Evolutionary conservation across 2,329 filamentous ascomycete genomes (phyloP).

Genomic region (Talaromyces sp.): DNA sequence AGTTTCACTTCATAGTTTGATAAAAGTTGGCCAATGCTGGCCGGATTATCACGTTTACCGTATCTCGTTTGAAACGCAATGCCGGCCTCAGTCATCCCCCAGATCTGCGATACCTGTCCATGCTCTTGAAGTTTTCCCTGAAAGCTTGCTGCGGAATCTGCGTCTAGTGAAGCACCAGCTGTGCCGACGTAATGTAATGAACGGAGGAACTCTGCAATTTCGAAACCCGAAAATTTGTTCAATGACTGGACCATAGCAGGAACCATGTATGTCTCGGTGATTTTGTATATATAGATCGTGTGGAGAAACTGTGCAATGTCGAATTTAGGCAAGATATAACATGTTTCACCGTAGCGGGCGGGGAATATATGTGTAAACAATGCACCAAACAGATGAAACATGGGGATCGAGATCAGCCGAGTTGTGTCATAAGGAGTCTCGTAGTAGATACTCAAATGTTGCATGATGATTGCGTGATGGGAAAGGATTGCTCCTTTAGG

Average conservation of each 20-base stretch:
- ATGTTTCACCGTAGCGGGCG: conserved; percentile 42
- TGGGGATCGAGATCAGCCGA: conserved; percentile 47
- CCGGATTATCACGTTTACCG: conserved; percentile 37
- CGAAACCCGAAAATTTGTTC: conserved; percentile 24
- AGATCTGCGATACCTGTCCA: conserved; percentile 45
- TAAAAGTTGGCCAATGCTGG: conserved; percentile 45
- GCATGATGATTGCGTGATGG: conserved; percentile 55
- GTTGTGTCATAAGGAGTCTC: conserved; percentile 38
- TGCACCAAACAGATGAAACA: conserved; percentile 51
- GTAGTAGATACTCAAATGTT: conserved; percentile 40
- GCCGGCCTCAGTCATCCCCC: conserved; percentile 54
- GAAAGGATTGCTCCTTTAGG: conserved; percentile 58
- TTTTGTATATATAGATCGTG: conserved; percentile 36
- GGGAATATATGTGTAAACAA: conserved; percentile 45
- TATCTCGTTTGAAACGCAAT: conserved; percentile 39
- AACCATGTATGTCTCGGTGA: conserved; percentile 47
- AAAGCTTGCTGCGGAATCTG: conserved; percentile 36
- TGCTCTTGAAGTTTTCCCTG: conserved; percentile 36
- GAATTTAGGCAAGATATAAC: conserved; percentile 47
- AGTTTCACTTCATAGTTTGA: conserved; percentile 38
- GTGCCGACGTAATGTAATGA: conserved; percentile 43
- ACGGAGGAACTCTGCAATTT: conserved; percentile 27
- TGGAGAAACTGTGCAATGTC: conserved; percentile 37
- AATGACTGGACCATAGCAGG: conserved; percentile 42
- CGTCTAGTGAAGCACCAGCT: conserved; percentile 48